Percentiles rank a stretch among this genome's conserved stretches.
These are phyloP conservation scores for Phytophthora idaei DNA, from an alignment of 352 stramenopile genomes.

Conservation along the genomic window DNA sequence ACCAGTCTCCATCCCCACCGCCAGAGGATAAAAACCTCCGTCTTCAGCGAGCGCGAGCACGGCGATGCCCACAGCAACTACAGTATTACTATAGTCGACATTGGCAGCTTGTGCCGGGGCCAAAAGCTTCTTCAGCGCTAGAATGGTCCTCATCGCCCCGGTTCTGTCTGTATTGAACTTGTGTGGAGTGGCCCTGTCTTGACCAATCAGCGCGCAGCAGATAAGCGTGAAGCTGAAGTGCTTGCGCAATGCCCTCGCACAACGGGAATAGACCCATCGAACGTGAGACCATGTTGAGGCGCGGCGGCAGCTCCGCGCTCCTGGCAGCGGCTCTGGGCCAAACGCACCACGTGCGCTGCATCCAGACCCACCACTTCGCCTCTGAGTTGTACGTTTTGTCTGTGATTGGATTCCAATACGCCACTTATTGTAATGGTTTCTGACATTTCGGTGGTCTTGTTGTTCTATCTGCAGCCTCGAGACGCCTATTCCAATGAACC, in stretches of 20 bases:
- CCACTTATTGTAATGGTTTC: not conserved
- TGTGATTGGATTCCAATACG: not conserved
- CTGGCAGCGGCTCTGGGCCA: not conserved
- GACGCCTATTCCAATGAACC: slow-evolving; percentile 60
- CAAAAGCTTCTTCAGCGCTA: not conserved
- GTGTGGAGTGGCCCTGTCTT: slow-evolving; percentile 2
- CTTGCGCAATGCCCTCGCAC: slow-evolving; percentile 23
- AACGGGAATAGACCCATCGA: slow-evolving; percentile 10
- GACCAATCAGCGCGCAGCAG: slow-evolving; percentile 6
- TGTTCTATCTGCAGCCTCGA: slow-evolving; percentile 11
- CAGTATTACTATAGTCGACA: not conserved
- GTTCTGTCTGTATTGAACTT: slow-evolving; percentile 19
- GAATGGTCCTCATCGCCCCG: slow-evolving; percentile 15
- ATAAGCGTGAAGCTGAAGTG: slow-evolving; percentile 2
- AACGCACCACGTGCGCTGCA: slow-evolving; percentile 1
- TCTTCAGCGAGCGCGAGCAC: not conserved
- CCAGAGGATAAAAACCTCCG: not conserved
- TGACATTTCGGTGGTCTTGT: slow-evolving; percentile 24
- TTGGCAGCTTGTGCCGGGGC: slow-evolving; percentile 4
- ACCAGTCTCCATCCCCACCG: not conserved
- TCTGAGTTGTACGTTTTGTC: slow-evolving; percentile 15
- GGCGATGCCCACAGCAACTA: not conserved
- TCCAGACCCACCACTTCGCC: slow-evolving; percentile 18
- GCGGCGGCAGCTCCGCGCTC: slow-evolving; percentile 1
- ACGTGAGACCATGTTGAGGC: slow-evolving; percentile 3